A percentile compares a stretch with the other conserved stretches of the same genome.
Conservation (phyloP, 2,329 filamentous ascomycete genomes). For the Xylaria sp. region DNA sequence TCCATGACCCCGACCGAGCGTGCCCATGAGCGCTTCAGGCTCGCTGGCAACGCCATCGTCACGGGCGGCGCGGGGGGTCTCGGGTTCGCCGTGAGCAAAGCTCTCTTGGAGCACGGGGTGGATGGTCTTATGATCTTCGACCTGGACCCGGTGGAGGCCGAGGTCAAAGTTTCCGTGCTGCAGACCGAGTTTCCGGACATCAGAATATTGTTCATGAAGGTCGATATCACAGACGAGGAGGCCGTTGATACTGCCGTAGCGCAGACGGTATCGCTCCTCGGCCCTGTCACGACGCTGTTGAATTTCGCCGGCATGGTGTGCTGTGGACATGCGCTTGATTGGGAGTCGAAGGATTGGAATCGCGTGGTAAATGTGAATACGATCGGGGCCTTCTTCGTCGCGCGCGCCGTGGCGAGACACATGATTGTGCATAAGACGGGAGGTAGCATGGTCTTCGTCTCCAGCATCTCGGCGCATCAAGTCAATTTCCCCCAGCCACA, state of each 20-base stretch:
- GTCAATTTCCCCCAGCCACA: conserved; percentile 81
- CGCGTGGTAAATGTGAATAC: conserved; percentile 77
- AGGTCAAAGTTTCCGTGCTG: conserved; percentile 58
- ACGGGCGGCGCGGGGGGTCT: conserved; percentile 51
- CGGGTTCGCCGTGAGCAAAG: conserved; percentile 46
- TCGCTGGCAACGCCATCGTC: conserved; percentile 49
- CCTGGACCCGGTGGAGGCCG: conserved; percentile 44
- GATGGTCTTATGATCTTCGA: conserved; percentile 51
- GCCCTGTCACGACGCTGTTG: conserved; percentile 63
- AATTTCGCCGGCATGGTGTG: conserved; percentile 77
- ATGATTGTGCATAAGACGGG: conserved; percentile 63
- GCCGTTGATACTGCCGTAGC: conserved; percentile 54
- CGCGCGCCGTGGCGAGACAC: conserved; percentile 69
- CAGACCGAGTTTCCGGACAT: conserved; percentile 64
- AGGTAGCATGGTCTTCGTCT: conserved; percentile 73
- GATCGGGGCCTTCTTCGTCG: conserved; percentile 75
- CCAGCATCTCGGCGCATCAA: conserved; percentile 74
- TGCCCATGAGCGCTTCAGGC: conserved; percentile 46
- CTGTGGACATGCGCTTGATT: conserved; percentile 70
- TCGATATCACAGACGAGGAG: conserved; percentile 69
- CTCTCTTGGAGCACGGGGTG: conserved; percentile 50
- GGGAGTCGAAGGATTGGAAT: conserved; percentile 68
- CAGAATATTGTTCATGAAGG: conserved; percentile 60
- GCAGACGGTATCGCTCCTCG: conserved; percentile 42
- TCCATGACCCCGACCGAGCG: conserved; percentile 38